Base-by-base conservation (phyloP, 257 asterid species). In the Lavandula angustifolia region DNA sequence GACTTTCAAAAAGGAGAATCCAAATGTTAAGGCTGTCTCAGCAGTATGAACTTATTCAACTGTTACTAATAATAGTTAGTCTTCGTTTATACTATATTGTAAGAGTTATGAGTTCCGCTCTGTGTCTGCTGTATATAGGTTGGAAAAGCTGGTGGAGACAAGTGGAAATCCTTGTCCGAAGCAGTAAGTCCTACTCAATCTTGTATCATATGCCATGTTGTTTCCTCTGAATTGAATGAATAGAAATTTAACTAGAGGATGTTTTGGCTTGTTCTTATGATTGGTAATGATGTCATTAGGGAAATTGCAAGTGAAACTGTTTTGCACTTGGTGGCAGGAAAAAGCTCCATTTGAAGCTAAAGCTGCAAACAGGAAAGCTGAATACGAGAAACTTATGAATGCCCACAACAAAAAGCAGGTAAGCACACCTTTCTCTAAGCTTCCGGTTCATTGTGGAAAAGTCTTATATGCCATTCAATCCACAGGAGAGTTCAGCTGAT, bases 141-240 rank as follows among this genome's bases (percentile, higher is more conserved):
- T 32, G 98, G 97, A 51, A 89, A 92, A 79, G 99, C 99, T 74
- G 99, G 96, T 32, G 99, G 99, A 61, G 92, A 77, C 77, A 89
- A 85, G 76, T 92, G 99, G 99, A 92, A 89, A 72, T 89, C 97
- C 62, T 17, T 92, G 94, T 74, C 72, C 33, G 76, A 60, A 13
- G 95, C 91, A 46, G 99, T 92, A 81, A 87, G 97, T 81, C 6
- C 67, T 53, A 48, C 7, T 18, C 46, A 13, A 5, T 14, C 41
- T 48, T 53, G 32, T 34, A 8, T 35, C 7, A 34, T 54, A 67
- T 49, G 13, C 41, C 3, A 12, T 60, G 40, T 50, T n/a, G n/a
- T 40, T 27, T 59, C 16, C n/a, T 12, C 3, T 6, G 54, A 22
- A 37, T 65, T 4, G 6, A 17, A 33, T 27, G 12, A 14, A 31